phyloP scores from a whole-genome alignment of 345 rosid genomes.

The Salix exigua region DNA sequence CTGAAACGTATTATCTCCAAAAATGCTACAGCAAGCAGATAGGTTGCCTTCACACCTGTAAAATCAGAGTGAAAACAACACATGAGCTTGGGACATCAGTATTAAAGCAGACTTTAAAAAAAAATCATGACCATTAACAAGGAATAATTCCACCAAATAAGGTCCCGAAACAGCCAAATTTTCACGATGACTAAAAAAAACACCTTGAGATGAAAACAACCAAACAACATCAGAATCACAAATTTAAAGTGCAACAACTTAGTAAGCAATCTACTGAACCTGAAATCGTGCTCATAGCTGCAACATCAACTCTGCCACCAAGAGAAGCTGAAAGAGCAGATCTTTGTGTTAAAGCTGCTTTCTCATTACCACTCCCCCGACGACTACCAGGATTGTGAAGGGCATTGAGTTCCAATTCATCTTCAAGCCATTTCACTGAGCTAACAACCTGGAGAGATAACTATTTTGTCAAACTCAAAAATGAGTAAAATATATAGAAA shows the following conservation, averaged over 20 bases:
- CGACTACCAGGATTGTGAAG: conserved; percentile 95
- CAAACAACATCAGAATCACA: not conserved
- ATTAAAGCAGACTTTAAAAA: not conserved
- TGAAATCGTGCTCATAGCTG: conserved; percentile 90
- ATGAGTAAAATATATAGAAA: not conserved
- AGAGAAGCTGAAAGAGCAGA: conserved; percentile 89
- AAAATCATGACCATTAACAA: conserved; percentile 1
- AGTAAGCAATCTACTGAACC: conserved; percentile 39
- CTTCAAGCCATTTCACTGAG: conserved; percentile 99
- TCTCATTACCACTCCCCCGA: conserved; percentile 88
- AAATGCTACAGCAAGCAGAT: conserved; percentile 98
- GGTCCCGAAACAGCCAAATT: not conserved
- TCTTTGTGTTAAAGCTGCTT: conserved; percentile 82
- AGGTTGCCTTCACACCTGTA: conserved; percentile 95
- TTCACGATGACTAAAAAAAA: not conserved
- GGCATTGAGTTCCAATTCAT: conserved; percentile 95
- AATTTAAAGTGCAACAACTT: conserved; percentile 8
- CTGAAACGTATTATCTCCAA: conserved; percentile 91
- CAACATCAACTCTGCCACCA: conserved; percentile 86
- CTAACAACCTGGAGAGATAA: conserved; percentile 71
- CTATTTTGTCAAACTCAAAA: conserved; percentile 3
- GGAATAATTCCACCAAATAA: conserved; percentile 2
- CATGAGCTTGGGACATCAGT: not conserved
- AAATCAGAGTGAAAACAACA: conserved; percentile 11
- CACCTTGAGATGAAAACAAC: not conserved